phyloP scores from a whole-genome alignment of 345 rosid species.

The Limnanthes douglasii region DNA sequence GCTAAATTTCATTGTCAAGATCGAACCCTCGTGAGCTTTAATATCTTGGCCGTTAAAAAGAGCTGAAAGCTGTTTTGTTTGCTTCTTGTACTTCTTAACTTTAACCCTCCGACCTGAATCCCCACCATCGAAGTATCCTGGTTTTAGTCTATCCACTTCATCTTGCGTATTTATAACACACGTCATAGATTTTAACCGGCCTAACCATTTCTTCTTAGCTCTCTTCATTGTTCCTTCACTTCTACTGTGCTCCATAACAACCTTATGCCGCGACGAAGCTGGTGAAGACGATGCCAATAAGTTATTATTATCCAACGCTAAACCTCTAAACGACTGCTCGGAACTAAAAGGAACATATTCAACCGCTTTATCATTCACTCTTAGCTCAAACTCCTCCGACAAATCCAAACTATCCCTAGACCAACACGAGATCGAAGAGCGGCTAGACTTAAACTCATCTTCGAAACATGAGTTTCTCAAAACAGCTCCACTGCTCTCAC shows the following conservation, averaged over 20 bases:
- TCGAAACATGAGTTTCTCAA: constrained; percentile 24
- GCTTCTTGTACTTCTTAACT: constrained; percentile 46
- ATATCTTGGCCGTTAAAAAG: constrained; percentile 58
- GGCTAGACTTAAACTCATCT: constrained; percentile 35
- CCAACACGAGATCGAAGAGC: constrained; percentile 22
- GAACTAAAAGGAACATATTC: constrained; percentile 10
- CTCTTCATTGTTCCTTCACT: constrained; percentile 15
- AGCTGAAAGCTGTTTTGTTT: constrained; percentile 56
- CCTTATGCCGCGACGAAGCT: constrained; percentile 13
- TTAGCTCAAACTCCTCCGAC: constrained; percentile 9
- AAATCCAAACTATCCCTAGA: constrained; percentile 15
- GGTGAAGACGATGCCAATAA: constrained; percentile 6
- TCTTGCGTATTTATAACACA: constrained; percentile 29
- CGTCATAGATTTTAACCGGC: constrained; percentile 29
- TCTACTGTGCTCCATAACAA: constrained; percentile 8
- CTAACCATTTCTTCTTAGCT: constrained; percentile 48
- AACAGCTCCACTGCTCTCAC: constrained; percentile 26
- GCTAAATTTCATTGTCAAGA: constrained; percentile 69
- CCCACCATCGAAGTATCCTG: constrained; percentile 9
- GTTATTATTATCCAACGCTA: constrained; percentile 4
- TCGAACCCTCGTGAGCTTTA: constrained; percentile 59
- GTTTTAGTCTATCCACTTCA: constrained; percentile 12
- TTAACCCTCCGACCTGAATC: constrained; percentile 33
- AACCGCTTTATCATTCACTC: constrained; percentile 6
- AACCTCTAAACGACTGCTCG: constrained; percentile 5